Evolutionary conservation across 768 basidiomycete species (phyloP), one percentile per base, ranked within the genome.

Genomic region (Rhodotorula babjevae): DNA sequence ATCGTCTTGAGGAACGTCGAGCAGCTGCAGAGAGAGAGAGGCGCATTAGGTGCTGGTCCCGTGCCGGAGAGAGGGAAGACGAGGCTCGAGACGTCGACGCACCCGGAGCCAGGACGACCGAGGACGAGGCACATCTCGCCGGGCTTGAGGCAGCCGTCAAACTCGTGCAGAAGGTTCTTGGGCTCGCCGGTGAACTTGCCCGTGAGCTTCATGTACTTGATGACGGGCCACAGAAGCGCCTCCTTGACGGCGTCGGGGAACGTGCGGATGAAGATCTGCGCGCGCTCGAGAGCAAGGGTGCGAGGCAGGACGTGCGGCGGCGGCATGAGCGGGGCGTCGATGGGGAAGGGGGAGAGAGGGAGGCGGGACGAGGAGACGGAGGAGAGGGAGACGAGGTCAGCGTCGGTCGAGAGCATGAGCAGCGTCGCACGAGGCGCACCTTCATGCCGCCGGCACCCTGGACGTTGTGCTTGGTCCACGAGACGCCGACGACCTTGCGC

Each of bases 1-100:
- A 95, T 85, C 0, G 85, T 85, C 80, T 92, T 92, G 65, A 96
- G 85, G 61, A 96, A 84, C 0, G 93, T 92, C 42, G 86, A 87
- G 79, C 92, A 94, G 5, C 93, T 69, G 57, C 55, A 12, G 50
- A 29, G 5, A 53, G 52, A 12, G 36, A 11, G 21, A 23, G 25
- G 2, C 12, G 14, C 11, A 19, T 16, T 36, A 50, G 52, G 55
- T 9, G 3, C 11, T 27, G 12, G 11, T 25, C 11, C 23, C 10
- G 5, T 25, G 4, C 14, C 42, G 27, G 1, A 52, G 27, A 3
- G 52, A 52, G 23, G 23, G 50, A n/a, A 56, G 36, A 36, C 36
- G 36, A 36, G 36, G 36, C 36, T 36, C 36, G 36, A 36, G 36
- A 36, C 5, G 36, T 36, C 36, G 36, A 36, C 46, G 46, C 27